Base-by-base conservation (phyloP, 805 yeast genomes). In the Yamadazyma endophytica region DNA sequence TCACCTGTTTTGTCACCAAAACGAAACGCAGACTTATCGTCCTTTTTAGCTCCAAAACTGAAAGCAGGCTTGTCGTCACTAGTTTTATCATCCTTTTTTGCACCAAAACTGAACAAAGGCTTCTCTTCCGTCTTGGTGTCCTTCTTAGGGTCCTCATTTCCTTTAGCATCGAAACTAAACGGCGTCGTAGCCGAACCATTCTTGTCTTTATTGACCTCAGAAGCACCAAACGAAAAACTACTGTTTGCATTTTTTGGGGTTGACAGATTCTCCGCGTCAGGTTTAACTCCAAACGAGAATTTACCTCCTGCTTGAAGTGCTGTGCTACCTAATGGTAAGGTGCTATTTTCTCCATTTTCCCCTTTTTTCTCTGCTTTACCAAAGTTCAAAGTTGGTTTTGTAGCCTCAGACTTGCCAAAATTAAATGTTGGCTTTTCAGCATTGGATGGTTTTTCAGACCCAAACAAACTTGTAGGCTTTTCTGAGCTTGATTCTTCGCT, bases 51-150 rank as follows among this genome's bases (percentile, higher is more conserved):
- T 7, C 36, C 43, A 22, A 40, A 35, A 8, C 13, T 25, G 33
- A 35, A 32, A n/a, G 20, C 21, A 13, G 40, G 33, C 16, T 22
- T n/a, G 8, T 5, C 31, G 20, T 27, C 22, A 7, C 13, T 17
- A 21, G 27, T 17, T 9, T 32, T 13, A 17, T 24, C 22, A 5
- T 13, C 23, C 22, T 18, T 12, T 17, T 28, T 29, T 13, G 9
- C 12, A 12, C 41, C 35, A 24, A 32, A 33, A 28, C 21, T 32
- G 28, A 39, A 35, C 3, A 26, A 6, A 5, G 42, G 39, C 9
- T 23, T 13, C 24, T 30, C 33, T 12, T n/a, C n/a, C n/a, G n/a
- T n/a, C n/a, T n/a, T n/a, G 3, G 28, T 13, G 8, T 21, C 31
- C 18, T 21, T 13, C 21, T 26, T 29, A 24, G 21, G 8, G 8